Conservation (phyloP, 2,329 filamentous ascomycete genomes). For the Annulohypoxylon truncatum region DNA sequence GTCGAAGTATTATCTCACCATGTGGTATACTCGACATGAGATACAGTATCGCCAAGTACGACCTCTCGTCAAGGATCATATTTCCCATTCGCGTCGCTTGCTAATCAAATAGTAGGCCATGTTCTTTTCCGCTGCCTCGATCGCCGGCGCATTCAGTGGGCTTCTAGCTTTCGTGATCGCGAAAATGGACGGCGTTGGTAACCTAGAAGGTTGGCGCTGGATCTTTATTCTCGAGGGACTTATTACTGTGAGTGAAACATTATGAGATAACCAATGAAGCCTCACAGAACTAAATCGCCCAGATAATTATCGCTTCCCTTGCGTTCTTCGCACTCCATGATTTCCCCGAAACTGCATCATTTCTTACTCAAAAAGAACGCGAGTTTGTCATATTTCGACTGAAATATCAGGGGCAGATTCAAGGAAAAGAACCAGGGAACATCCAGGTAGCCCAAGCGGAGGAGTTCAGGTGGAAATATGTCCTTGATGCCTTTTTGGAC, state of each 20-base stretch:
- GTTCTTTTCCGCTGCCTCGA: slow-evolving; percentile 84
- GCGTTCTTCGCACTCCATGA: slow-evolving; percentile 82
- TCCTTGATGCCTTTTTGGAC: slow-evolving; percentile 78
- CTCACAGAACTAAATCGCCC: slow-evolving; percentile 16
- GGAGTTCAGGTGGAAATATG: slow-evolving; percentile 79
- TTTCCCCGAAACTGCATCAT: slow-evolving; percentile 82
- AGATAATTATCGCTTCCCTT: slow-evolving; percentile 67
- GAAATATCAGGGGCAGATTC: slow-evolving; percentile 69
- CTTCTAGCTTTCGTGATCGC: slow-evolving; percentile 76
- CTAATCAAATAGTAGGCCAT: slow-evolving; percentile 61
- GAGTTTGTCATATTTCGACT: slow-evolving; percentile 77
- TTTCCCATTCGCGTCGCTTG: not conserved
- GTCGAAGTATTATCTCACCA: slow-evolving; percentile 63
- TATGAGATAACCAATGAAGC: too few species aligned
- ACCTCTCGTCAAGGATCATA: not conserved
- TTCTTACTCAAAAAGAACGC: slow-evolving; percentile 77
- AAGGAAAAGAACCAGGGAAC: slow-evolving; percentile 56
- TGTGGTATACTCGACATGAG: slow-evolving; percentile 70
- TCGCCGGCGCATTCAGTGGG: slow-evolving; percentile 82
- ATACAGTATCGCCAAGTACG: slow-evolving; percentile 61
- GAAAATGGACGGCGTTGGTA: slow-evolving; percentile 74
- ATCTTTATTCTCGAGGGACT: slow-evolving; percentile 78
- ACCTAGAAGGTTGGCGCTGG: slow-evolving; percentile 71
- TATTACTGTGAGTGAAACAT: slow-evolving; percentile 62
- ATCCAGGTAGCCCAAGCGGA: slow-evolving; percentile 71